Conservation (phyloP, 768 basidiomycete genomes). For the Paxillus ammoniavirescens region DNA sequence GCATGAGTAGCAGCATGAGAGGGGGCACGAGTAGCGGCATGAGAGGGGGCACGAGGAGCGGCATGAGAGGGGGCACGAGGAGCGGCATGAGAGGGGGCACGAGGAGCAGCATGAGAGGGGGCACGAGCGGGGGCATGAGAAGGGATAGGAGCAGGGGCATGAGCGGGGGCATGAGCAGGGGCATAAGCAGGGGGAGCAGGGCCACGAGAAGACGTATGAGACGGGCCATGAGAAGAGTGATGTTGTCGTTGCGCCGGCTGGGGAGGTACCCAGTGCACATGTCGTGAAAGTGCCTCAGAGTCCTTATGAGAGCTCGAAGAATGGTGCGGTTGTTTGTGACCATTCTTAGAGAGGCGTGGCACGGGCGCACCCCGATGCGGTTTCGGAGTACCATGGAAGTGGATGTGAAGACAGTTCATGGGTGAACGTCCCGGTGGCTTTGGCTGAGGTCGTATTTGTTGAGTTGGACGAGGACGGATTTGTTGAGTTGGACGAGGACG, state of each 20-base stretch:
- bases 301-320: slow-evolving; percentile 22
- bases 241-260: slow-evolving; percentile 21
- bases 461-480: slow-evolving; percentile 6
- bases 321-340: slow-evolving; percentile 9
- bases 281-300: slow-evolving; percentile 14
- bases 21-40: too few species aligned
- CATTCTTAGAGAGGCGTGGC: slow-evolving; percentile 8
- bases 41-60: too few species aligned
- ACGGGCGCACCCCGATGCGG: slow-evolving; percentile 11
- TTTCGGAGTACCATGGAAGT: slow-evolving; percentile 25
- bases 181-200: slow-evolving; percentile 9
- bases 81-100: too few species aligned
- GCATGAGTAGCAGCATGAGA: too few species aligned
- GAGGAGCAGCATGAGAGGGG: too few species aligned
- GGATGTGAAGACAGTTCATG: slow-evolving; percentile 23
- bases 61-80: too few species aligned
- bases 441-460: neutral
- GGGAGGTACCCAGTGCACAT: slow-evolving; percentile 30
- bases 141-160: neutral
- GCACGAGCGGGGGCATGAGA: too few species aligned
- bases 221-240: slow-evolving; percentile 18
- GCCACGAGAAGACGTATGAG: slow-evolving; percentile 6
- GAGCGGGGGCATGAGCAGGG: slow-evolving; percentile 4
- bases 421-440: neutral
- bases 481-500: neutral